Base-by-base conservation (phyloP, 2,329 filamentous ascomycete genomes). In the Phyllosticta capitalensis region DNA sequence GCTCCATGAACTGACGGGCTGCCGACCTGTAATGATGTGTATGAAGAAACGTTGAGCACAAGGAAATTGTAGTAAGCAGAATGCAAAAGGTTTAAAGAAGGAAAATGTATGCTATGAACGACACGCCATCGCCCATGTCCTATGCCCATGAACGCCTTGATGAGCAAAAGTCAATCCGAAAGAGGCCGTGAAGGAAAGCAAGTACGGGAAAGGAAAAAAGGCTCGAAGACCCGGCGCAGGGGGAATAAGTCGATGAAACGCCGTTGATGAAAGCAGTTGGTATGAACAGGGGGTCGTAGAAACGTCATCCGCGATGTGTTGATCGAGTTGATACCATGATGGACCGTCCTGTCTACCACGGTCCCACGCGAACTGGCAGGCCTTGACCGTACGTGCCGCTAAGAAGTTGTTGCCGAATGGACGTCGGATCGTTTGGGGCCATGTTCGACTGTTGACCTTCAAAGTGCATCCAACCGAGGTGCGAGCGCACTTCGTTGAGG, bases 401-500 rank as follows among this genome's bases (percentile, higher is more conserved):
- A 58, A 83, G 70, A 49, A 83, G 72, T 65, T 83, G 81, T 54
- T 74, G 69, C 54, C 72, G 67, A 60, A 74, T 67, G 17, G 70
- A 72, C 65, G 70, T 69, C 57, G 67, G 65, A 60, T 72, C 67
- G 52, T 52, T 60, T 20, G 53, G 12, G 38, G 22, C 54, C 12
- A 64, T 65, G 53, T 64, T 65, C 30, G 66, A 55, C 17, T 67
- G 59, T n/a, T 64, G 56, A 9, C 56, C 50, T 56, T 70, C 65
- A 52, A 78, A 76, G 58, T 81, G 85, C 79, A 91, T 89, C 89
- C 91, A 96, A 50, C 87, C 88, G 26, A 95, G 78, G 63, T 85
- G 87, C 45, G 80, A 79, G 17, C 84, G 81, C 74, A 97, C 83
- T 68, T 91, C 88, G 58, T 86, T 83, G 63, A 96, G 84, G 38